Base-by-base conservation (phyloP, 345 rosid genomes). In the Dipteronia dyeriana region DNA sequence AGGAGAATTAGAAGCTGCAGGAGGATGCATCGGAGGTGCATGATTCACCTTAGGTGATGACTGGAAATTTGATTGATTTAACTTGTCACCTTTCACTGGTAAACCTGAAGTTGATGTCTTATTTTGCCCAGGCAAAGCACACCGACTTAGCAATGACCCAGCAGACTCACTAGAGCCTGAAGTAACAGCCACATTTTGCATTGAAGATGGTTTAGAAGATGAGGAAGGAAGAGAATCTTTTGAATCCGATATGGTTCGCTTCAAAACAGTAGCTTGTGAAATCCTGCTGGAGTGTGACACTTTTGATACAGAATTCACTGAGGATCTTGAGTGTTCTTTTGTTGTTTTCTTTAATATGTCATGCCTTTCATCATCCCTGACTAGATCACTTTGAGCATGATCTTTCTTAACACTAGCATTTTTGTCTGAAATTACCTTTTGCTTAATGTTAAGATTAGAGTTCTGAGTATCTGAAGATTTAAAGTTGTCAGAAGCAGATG, bases 71-170 rank as follows among this genome's bases (percentile, higher is more conserved):
- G 88, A 76, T 66, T 90, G 90, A 79, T 75, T 83, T 68, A 78
- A 80, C 87, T 91, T 95, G 79, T 91, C 99, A 84, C 87, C 79
- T 86, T 84, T 91, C 64, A 71, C 84, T 63, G 80, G 83, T 65
- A 88, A 78, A 75, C 85, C 90, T 60, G 92, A 82, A 64, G 79
- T 73, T 74, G 83, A 26, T 23, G 75, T 70, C 83, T 87, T 94
- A 66, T 70, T 78, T 63, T 89, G 90, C 39, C 79, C 76, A 47
- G 66, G 85, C 38, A 86, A 80, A 66, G 79, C 26, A 62, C 79
- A 45, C 74, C 84, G 90, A 83, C 71, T 84, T 75, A 79, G 87
- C 77, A 75, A 65, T 38, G 86, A 76, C 63, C 80, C 84, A 13
- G 83, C 64, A 75, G 86, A 77, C 76, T 89, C 95, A 38, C 83